Evolutionary conservation across 345 rosid species (phyloP).

Genomic region (Abelmoschus esculentus): DNA sequence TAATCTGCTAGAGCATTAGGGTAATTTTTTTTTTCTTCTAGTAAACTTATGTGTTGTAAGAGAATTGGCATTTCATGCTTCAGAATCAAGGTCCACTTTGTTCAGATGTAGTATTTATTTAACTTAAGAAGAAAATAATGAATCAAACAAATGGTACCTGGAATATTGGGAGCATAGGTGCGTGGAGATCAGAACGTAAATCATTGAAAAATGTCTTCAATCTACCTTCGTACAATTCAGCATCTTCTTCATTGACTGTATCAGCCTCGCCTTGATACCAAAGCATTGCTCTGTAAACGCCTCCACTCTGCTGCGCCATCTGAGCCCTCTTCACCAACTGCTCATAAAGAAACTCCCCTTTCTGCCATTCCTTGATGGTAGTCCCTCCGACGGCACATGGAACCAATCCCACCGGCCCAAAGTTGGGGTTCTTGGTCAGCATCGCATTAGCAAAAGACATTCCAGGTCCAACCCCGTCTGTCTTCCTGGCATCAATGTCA

Average conservation of each 20-base stretch:
- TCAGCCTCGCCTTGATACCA: constrained; percentile 96
- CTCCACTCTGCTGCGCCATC: constrained; percentile 37
- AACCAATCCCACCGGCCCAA: constrained; percentile 55
- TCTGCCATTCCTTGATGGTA: constrained; percentile 59
- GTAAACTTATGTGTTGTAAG: background rate
- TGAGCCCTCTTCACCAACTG: constrained; percentile 46
- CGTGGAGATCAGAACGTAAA: constrained; percentile 54
- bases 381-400: constrained; percentile 88
- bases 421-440: constrained; percentile 18
- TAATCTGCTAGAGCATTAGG: background rate
- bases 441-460: constrained; percentile 65
- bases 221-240: constrained; percentile 42
- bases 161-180: constrained; percentile 63
- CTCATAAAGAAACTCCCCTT: constrained; percentile 48
- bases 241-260: constrained; percentile 35
- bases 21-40: too few species aligned
- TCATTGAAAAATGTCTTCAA: constrained; percentile 43
- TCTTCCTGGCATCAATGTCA: constrained; percentile 59
- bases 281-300: constrained; percentile 46
- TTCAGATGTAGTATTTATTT: too few species aligned
- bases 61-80: too few species aligned
- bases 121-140: background rate
- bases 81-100: too few species aligned
- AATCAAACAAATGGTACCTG: constrained; percentile 8
- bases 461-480: constrained; percentile 73